These are phyloP conservation scores for Podaxis sp. DNA, from an alignment of 768 basidiomycete genomes.

Conservation along the genomic window DNA sequence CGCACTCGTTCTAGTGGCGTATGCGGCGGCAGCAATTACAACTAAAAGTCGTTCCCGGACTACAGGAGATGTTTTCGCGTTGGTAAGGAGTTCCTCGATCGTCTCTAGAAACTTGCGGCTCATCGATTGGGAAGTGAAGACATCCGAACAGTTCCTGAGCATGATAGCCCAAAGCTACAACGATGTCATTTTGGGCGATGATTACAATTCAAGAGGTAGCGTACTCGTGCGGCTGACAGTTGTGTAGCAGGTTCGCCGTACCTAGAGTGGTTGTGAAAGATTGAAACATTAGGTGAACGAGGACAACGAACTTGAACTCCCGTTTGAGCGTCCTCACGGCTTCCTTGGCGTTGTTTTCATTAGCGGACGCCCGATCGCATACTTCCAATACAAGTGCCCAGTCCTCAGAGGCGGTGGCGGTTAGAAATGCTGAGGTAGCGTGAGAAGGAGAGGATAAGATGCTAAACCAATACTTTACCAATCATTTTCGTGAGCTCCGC, in stretches of 20 bases:
- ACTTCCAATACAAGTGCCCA: constrained; percentile 81
- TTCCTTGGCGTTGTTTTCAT: constrained; percentile 74
- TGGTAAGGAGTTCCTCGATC: constrained; percentile 67
- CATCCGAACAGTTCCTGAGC: constrained; percentile 73
- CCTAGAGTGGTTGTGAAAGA: constrained; percentile 28
- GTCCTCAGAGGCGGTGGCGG: constrained; percentile 77
- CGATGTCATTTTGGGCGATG: constrained; percentile 3
- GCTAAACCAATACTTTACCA: constrained; percentile 33
- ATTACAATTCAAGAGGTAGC: constrained; percentile 19
- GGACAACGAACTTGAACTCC: constrained; percentile 68
- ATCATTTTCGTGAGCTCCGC: constrained; percentile 69
- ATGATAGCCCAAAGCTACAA: constrained; percentile 86
- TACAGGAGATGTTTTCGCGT: constrained; percentile 66
- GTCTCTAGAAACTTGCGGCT: constrained; percentile 77
- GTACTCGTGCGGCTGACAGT: constrained; percentile 69
- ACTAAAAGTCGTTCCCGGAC: constrained; percentile 77
- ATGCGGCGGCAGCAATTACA: constrained; percentile 80
- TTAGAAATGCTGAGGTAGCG: constrained; percentile 54
- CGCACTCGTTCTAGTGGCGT: constrained; percentile 46
- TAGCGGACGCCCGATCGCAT: constrained; percentile 76
- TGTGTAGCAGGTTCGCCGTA: constrained; percentile 75
- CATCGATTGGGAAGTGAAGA: constrained; percentile 66
- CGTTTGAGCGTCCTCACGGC: constrained; percentile 76
- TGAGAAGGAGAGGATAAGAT: background rate
- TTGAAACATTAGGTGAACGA: background rate